phyloP scores from a whole-genome alignment of 768 basidiomycete genomes.

The Trametes cinnabarina region DNA sequence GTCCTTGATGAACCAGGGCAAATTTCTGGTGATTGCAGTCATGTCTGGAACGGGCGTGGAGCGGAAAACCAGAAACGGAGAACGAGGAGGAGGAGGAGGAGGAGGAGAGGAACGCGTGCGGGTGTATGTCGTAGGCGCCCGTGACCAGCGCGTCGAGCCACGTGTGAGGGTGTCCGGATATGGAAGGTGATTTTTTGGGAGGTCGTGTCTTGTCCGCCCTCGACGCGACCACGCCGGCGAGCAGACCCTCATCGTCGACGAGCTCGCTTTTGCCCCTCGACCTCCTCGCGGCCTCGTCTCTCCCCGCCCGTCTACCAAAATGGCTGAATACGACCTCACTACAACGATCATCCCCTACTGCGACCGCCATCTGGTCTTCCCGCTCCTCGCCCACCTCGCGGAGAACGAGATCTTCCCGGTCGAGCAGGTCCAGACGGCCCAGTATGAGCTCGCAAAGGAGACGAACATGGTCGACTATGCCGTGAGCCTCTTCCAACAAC shows the following conservation, averaged over 20 bases:
- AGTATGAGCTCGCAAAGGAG: conserved; percentile 95
- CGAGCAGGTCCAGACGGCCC: conserved; percentile 80
- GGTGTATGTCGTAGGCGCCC: conserved; percentile 13
- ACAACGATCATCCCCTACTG: conserved; percentile 88
- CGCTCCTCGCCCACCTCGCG: conserved; percentile 84
- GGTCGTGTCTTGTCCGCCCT: not conserved
- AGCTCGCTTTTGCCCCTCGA: not conserved
- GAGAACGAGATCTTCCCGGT: conserved; percentile 73
- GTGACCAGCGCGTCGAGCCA: conserved; percentile 3
- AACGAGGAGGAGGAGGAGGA: not conserved
- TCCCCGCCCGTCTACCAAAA: conserved; percentile 32
- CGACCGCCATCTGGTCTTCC: conserved; percentile 93
- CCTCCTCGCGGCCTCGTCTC: not conserved
- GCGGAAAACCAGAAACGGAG: not conserved
- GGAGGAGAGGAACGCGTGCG: not conserved
- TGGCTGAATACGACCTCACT: conserved; percentile 91
- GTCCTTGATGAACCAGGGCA: conserved; percentile 85
- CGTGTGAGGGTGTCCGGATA: conserved; percentile 15
- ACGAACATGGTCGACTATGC: conserved; percentile 99
- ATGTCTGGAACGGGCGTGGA: conserved; percentile 39
- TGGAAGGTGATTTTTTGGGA: conserved; percentile 20
- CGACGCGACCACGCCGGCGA: conserved; percentile 7
- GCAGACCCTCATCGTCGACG: conserved; percentile 7
- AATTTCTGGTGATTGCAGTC: conserved; percentile 75
- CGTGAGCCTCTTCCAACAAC: conserved; percentile 71